Percentiles rank a stretch among this genome's conserved stretches.
Conservation (phyloP, 495 filamentous ascomycete genomes). For the Pyrenula aspistea region DNA sequence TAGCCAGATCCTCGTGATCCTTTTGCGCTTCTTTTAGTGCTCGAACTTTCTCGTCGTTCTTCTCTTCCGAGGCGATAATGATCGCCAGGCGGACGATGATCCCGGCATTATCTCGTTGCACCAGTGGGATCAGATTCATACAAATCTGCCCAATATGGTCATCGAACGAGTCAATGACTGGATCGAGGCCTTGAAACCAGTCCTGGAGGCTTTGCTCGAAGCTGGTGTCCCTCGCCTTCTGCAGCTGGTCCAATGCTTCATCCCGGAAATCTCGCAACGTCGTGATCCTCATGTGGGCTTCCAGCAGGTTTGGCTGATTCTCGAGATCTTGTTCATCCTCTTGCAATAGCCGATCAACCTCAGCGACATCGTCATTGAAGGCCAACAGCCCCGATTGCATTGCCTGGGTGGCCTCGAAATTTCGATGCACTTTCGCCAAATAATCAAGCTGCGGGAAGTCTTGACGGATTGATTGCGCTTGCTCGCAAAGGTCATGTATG, state of each 20-base stretch:
- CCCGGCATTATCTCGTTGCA: constrained; percentile 72
- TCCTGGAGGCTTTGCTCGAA: constrained; percentile 71
- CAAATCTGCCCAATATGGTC: constrained; percentile 83
- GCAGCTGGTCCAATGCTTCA: constrained; percentile 90
- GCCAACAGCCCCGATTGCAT: constrained; percentile 84
- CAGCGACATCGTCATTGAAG: constrained; percentile 63
- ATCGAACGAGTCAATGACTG: constrained; percentile 85
- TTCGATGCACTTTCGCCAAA: constrained; percentile 84
- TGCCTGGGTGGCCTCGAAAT: constrained; percentile 80
- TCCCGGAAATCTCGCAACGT: constrained; percentile 85
- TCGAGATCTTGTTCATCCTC: constrained; percentile 78
- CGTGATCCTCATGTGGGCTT: constrained; percentile 82
- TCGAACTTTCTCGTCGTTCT: constrained; percentile 79
- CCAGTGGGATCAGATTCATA: constrained; percentile 76
- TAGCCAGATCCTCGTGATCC: constrained; percentile 87
- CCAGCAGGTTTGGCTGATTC: constrained; percentile 83
- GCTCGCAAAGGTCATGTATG: constrained; percentile 93
- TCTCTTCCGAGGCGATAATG: constrained; percentile 90
- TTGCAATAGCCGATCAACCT: constrained; percentile 59
- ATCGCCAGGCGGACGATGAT: constrained; percentile 85
- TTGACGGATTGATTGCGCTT: constrained; percentile 88
- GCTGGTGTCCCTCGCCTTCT: constrained; percentile 56
- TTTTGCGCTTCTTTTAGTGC: constrained; percentile 89
- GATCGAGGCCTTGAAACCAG: constrained; percentile 79
- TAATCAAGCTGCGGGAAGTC: constrained; percentile 96